These are phyloP conservation scores for Choricystis sp. DNA, from an alignment of 139 green algal genomes.

Conservation along the genomic window DNA sequence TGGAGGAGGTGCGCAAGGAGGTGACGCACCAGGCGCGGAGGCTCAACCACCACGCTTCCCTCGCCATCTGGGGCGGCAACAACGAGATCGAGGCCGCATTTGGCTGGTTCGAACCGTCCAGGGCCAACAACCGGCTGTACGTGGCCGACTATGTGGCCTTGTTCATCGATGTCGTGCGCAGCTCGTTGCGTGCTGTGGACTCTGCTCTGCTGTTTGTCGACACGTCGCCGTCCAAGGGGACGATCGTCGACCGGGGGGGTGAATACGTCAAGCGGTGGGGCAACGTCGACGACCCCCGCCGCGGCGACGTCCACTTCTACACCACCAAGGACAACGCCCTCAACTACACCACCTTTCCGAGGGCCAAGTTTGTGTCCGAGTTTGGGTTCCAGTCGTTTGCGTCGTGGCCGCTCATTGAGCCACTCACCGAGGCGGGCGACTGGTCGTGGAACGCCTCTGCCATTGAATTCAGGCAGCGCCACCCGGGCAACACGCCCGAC, in stretches of 20 bases:
- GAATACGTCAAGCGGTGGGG: constrained; percentile 40
- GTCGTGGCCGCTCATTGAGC: constrained; percentile 7
- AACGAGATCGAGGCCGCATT: constrained; percentile 31
- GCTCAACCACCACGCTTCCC: constrained; percentile 38
- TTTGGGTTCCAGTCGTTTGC: constrained; percentile 45
- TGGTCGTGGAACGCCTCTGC: background rate
- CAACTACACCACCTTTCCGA: constrained; percentile 24
- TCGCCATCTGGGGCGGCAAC: constrained; percentile 50
- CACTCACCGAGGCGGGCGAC: background rate
- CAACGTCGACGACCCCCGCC: constrained; percentile 9
- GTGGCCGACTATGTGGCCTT: constrained; percentile 32
- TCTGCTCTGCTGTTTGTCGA: constrained; percentile 42
- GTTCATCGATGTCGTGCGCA: constrained; percentile 33
- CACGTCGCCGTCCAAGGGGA: constrained; percentile 39
- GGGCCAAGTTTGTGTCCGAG: constrained; percentile 46
- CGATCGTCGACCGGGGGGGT: constrained; percentile 2
- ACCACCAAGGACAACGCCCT: constrained; percentile 34
- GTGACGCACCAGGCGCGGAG: constrained; percentile 28
- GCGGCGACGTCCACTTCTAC: constrained; percentile 66
- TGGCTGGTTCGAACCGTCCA: constrained; percentile 20
- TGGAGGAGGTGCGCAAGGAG: constrained; percentile 25
- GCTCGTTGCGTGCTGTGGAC: constrained; percentile 20
- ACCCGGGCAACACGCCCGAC: background rate
- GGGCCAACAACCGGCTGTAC: constrained; percentile 28
- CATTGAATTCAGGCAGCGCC: background rate